Evolutionary conservation across 495 filamentous ascomycete species (phyloP), one percentile per base, ranked within the genome.

Genomic region (Mytilinidion resinicola): DNA sequence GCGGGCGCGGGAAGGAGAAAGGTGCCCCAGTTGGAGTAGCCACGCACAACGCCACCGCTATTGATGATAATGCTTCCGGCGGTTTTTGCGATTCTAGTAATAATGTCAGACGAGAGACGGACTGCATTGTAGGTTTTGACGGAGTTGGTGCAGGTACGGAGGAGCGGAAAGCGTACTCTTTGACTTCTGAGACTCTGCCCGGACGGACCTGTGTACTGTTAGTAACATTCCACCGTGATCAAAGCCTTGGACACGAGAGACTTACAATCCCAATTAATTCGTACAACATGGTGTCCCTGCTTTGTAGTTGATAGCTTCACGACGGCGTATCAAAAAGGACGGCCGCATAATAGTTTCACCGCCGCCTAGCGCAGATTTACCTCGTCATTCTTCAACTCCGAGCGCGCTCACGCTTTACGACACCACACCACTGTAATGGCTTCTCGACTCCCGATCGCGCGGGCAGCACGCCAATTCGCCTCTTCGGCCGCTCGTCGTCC

Each of bases 261-360:
- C 87, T 69, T 79, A 97, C 93, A 72, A 96, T 85, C 61, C 89
- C 93, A 71, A 98, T 96, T 61, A 96, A 78, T 73, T 98, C 93
- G 78, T 98, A 98, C 76, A 98, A 79, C 93, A 98, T 98, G 61
- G 66, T 79, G 66, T 51, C 56, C 17, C 9, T 33, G 1, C 14
- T 8, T 49, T 6, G 15, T 25, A 0, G 14, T 49, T 25, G 19
- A 49, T 9, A 14, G 6, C 17, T 25, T 30, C 14, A 14, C 7
- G 21, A 20, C 17, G 51, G 1, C 3, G 2, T 21, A 19, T 30
- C 21, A 6, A 33, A 49, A 49, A 25, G 46, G 52, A 17, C 4
- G 38, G 2, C 15, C 19, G 53, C 14, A 30, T 21, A 49, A 21
- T 25, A 20, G 8, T 49, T 30, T 30, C 17, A 25, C 46, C 15